phyloP scores from a whole-genome alignment of 1,139 yeast genomes.

The Saccharomyces uvarum region DNA sequence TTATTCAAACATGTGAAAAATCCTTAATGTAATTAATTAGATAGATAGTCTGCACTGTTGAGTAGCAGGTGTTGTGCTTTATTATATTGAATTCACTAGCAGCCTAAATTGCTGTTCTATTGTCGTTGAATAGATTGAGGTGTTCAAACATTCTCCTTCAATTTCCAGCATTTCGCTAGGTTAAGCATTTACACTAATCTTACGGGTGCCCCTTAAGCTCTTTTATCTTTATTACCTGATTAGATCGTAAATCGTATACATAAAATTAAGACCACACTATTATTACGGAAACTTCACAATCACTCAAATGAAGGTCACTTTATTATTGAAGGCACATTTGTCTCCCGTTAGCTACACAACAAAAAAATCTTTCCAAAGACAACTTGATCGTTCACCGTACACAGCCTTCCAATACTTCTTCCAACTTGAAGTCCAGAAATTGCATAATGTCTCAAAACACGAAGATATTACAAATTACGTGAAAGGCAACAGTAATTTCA shows the following conservation, averaged over 20 bases:
- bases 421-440: conserved; percentile 12
- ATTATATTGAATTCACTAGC: not conserved
- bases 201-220: not conserved
- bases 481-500: conserved; percentile 14
- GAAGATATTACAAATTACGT: conserved; percentile 6
- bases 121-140: not conserved
- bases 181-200: not conserved
- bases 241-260: not conserved
- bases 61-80: not conserved
- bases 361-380: conserved; percentile 15
- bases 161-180: not conserved
- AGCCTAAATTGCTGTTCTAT: not conserved
- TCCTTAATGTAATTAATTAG: not conserved
- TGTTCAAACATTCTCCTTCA: not conserved
- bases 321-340: not conserved
- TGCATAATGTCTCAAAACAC: conserved; percentile 1
- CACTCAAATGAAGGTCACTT: not conserved
- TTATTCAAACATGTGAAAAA: not conserved
- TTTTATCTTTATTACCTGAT: not conserved
- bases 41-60: not conserved
- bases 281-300: not conserved
- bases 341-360: not conserved
- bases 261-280: not conserved
- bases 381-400: conserved; percentile 11
- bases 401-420: conserved; percentile 22